A percentile compares a stretch with the other conserved stretches of the same genome.
phyloP scores from a whole-genome alignment of 2,329 filamentous ascomycete genomes.

The Diplodia mutila region DNA sequence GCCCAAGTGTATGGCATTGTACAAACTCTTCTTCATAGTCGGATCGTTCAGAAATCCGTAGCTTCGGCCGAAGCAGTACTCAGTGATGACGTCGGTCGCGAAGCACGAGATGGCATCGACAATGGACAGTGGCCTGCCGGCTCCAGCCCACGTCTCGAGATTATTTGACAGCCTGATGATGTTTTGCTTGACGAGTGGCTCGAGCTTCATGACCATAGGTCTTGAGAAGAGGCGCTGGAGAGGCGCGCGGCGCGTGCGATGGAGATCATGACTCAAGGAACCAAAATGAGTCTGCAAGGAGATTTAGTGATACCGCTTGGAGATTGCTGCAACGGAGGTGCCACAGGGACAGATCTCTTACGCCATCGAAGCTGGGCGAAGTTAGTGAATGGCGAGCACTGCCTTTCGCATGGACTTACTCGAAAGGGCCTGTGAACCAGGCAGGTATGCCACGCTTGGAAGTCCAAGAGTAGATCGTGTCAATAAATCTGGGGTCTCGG shows the following conservation, averaged over 20 bases:
- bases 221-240: slow-evolving; percentile 27
- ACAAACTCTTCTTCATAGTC: slow-evolving; percentile 28
- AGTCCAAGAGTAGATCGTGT: slow-evolving; percentile 1
- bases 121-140: no score
- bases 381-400: not conserved
- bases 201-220: slow-evolving; percentile 24
- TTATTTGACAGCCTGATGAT: slow-evolving; percentile 24
- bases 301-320: not conserved
- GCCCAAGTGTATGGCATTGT: slow-evolving; percentile 27
- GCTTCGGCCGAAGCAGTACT: no score
- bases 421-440: slow-evolving; percentile 29
- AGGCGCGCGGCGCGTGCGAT: slow-evolving; percentile 30
- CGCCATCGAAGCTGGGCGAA: not conserved
- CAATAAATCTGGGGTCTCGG: slow-evolving; percentile 16
- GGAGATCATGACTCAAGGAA: slow-evolving; percentile 27
- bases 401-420: not conserved
- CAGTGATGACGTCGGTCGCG: no score
- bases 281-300: slow-evolving; percentile 12
- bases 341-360: not conserved
- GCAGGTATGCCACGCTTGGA: slow-evolving; percentile 28
- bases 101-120: no score
- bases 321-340: not conserved
- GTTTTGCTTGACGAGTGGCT: slow-evolving; percentile 26
- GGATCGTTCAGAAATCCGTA: slow-evolving; percentile 28
- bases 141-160: no score